Conservation (phyloP, 257 asterid species). For the Leptodermis oblonga region DNA sequence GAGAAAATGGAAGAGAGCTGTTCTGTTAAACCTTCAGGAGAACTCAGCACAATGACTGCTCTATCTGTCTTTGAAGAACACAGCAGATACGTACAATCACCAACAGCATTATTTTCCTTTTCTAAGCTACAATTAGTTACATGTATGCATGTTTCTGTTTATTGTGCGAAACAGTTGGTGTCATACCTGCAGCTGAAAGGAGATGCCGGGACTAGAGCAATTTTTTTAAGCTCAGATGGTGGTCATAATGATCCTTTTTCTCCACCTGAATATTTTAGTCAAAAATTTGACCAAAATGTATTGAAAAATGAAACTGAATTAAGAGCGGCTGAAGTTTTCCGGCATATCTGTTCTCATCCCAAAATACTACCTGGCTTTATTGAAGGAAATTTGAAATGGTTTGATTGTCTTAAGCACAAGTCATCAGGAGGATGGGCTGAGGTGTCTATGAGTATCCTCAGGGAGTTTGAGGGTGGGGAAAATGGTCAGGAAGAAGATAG, state of each 20-base stretch:
- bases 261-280: constrained; percentile 25
- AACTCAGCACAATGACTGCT: constrained; percentile 8
- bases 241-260: constrained; percentile 31
- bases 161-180: constrained; percentile 62
- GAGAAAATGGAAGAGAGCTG: constrained; percentile 29
- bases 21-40: constrained; percentile 25
- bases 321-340: constrained; percentile 46
- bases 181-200: constrained; percentile 52
- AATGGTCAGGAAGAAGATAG: constrained; percentile 58
- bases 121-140: constrained; percentile 40
- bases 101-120: constrained; percentile 21
- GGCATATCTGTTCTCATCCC: constrained; percentile 48
- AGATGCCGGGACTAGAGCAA: constrained; percentile 32
- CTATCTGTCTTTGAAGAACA: constrained; percentile 23
- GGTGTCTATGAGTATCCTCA: constrained; percentile 54
- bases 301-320: constrained; percentile 29
- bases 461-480: constrained; percentile 64
- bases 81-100: constrained; percentile 29
- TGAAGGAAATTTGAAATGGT: constrained; percentile 48
- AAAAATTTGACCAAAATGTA: constrained; percentile 27
- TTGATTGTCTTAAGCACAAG: constrained; percentile 49
- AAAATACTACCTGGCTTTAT: constrained; percentile 44
- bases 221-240: constrained; percentile 39
- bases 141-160: constrained; percentile 50
- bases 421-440: constrained; percentile 62